Evolutionary conservation across 805 yeast species (phyloP).

Genomic region (Metschnikowia cubensis): DNA sequence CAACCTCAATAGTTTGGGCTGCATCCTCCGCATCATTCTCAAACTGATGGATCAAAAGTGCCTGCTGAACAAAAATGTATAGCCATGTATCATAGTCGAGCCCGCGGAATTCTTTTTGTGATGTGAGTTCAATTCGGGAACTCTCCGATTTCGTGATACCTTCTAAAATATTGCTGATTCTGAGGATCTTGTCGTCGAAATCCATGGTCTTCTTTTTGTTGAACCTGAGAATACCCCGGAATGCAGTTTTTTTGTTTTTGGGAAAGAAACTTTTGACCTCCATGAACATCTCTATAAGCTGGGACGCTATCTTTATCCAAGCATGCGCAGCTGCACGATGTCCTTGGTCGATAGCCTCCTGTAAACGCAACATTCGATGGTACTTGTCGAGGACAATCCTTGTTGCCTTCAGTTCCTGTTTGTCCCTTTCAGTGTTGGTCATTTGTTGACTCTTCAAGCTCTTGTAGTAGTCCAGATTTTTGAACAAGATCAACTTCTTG

Average conservation of each 20-base stretch:
- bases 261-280: slow-evolving; percentile 77
- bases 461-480: slow-evolving; percentile 13
- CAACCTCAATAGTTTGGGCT: slow-evolving; percentile 57
- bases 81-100: slow-evolving; percentile 80
- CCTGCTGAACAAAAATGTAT: slow-evolving; percentile 72
- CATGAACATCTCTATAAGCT: slow-evolving; percentile 77
- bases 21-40: slow-evolving; percentile 60
- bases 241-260: slow-evolving; percentile 63
- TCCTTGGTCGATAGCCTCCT: slow-evolving; percentile 27
- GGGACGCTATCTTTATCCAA: slow-evolving; percentile 84
- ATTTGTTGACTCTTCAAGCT: slow-evolving; percentile 16
- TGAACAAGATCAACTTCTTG: slow-evolving; percentile 15
- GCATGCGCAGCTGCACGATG: slow-evolving; percentile 62
- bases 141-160: slow-evolving; percentile 39
- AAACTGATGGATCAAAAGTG: slow-evolving; percentile 60
- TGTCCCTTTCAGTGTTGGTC: slow-evolving; percentile 44
- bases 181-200: slow-evolving; percentile 67
- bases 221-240: slow-evolving; percentile 63
- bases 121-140: slow-evolving; percentile 37
- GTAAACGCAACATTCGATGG: slow-evolving; percentile 50
- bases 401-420: slow-evolving; percentile 55
- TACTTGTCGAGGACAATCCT: slow-evolving; percentile 54
- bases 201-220: slow-evolving; percentile 59
- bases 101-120: slow-evolving; percentile 67
- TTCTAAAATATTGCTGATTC: slow-evolving; percentile 63